Conservation (phyloP, 139 green algal genomes). For the Chlamydomonas incerta region DNA sequence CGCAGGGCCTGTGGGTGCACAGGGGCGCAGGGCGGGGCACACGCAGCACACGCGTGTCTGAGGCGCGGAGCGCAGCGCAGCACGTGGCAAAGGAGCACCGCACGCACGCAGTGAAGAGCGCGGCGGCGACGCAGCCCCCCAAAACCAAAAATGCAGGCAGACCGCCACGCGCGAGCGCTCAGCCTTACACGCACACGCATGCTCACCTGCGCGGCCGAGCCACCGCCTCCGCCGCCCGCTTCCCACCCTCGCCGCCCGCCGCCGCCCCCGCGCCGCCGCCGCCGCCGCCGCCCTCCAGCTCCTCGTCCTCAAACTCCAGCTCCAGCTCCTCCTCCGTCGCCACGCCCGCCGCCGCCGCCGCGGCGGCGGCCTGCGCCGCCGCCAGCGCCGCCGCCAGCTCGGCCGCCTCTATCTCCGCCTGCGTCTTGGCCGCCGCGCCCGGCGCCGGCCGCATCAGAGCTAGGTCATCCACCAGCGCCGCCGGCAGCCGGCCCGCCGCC, state of each 20-base stretch:
- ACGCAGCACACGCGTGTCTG: too few relatives aligned
- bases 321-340: neutral
- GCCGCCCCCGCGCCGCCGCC: neutral
- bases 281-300: neutral
- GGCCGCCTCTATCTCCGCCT: neutral
- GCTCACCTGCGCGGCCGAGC: neutral
- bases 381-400: neutral
- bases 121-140: too few relatives aligned
- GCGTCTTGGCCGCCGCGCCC: neutral
- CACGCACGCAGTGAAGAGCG: too few relatives aligned
- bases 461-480: slow-evolving; percentile 15
- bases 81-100: too few relatives aligned
- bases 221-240: neutral
- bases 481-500: slow-evolving; percentile 3
- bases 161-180: too few relatives aligned
- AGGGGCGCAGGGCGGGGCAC: too few relatives aligned
- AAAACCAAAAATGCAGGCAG: too few relatives aligned
- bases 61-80: too few relatives aligned
- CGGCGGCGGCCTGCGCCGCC: neutral
- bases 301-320: neutral
- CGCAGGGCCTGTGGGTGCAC: neutral
- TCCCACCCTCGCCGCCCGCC: neutral
- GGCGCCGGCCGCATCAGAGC: slow-evolving; percentile 6
- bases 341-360: neutral
- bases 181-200: too few relatives aligned